These are phyloP conservation scores for Fusarium sp. DNA, from an alignment of 2,329 filamentous ascomycete genomes.

Conservation along the genomic window DNA sequence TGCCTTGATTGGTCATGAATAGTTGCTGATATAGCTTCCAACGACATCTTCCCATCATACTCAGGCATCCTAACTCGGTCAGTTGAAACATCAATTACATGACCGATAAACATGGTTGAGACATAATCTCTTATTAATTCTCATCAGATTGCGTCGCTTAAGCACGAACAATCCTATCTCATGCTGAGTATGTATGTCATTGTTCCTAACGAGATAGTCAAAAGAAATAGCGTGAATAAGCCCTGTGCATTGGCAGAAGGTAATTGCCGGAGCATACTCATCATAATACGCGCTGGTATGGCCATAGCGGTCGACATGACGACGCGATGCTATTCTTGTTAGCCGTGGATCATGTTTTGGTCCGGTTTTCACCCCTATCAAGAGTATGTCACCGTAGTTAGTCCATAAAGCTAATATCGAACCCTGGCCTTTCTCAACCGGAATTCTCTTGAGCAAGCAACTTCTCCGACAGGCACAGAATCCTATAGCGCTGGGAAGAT, in stretches of 20 bases:
- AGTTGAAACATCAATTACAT: background rate
- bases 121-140: conserved; percentile 11
- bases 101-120: background rate
- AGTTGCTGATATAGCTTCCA: background rate
- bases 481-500: conserved; percentile 2
- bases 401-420: conserved; percentile 2
- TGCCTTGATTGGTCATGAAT: conserved; percentile 17
- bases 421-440: conserved; percentile 1
- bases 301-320: conserved; percentile 25
- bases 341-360: conserved; percentile 22
- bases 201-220: conserved; percentile 17
- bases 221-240: conserved; percentile 8
- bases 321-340: conserved; percentile 27
- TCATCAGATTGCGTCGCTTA: background rate
- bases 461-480: background rate
- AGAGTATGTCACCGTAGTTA: conserved; percentile 9
- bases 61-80: background rate
- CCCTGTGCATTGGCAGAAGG: conserved; percentile 1
- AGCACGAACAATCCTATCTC: conserved; percentile 19
- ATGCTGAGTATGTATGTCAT: conserved; percentile 9
- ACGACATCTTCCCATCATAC: too few species aligned
- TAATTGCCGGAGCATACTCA: conserved; percentile 8
- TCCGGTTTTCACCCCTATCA: conserved; percentile 21
- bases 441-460: conserved; percentile 2
- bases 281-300: conserved; percentile 17